Base-by-base conservation (phyloP, 1,284 basidiomycete species). In the Cystobasidium pallidum region DNA sequence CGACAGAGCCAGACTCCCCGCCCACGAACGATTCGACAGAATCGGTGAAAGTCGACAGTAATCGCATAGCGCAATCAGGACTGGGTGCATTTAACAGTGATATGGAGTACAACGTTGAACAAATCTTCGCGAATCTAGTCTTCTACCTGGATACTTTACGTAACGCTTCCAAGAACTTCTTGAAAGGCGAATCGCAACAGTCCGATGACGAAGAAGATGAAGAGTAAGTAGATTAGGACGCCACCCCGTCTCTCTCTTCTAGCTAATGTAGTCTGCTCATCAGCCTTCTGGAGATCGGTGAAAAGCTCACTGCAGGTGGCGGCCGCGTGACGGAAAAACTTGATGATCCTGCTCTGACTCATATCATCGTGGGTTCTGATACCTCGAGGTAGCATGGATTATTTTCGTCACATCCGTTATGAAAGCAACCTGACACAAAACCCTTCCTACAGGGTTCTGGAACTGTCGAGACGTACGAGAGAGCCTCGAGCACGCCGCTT, bases 61-160 rank as follows among this genome's bases (percentile, higher is more conserved):
- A 57, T 10, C n/a, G 39, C 21, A 24, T 71, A 43, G 72, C 63
- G n/a, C 28, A 28, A 36, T 58, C 72, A 8, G 73, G 74, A 11
- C 54, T 75, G 62, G 75, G 75, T 17, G 75, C 70, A 8, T 62
- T 63, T 19, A 36, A 10, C 6, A 47, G 32, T 15, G 66, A 41
- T 17, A 28, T 28, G 13, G 52, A 58, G 3, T 71, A 70, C 36
- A 73, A 76, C 47, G 47, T 54, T 17, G 65, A 68, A 2, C 34
- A 45, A 28, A 58, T 72, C 0, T 77, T 78, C 55, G 36, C 52
- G 10, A 70, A 72, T 3, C 68, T 76, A 7, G 88, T 87, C 76
- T 94, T 94, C 82, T 96, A 95, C 81, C 83, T 96, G 45, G 93
- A 95, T 80, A 87, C 90, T 1, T 85, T 87, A 0, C 83, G 83